These are phyloP conservation scores for Suillus hirtellus DNA, from an alignment of 768 basidiomycete species.

Conservation along the genomic window DNA sequence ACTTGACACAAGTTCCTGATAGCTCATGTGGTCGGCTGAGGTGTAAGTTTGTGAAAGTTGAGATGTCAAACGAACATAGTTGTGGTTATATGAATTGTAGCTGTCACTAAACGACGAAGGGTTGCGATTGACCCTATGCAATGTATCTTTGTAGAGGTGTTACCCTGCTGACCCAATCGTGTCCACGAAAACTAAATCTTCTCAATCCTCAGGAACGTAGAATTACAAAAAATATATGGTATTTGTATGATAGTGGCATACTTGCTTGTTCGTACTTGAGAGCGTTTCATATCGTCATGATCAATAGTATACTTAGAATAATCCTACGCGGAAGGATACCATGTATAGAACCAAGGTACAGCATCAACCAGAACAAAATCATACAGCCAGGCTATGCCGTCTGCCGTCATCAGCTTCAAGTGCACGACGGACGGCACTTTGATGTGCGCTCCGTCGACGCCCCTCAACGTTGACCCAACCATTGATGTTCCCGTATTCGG, in stretches of 20 bases:
- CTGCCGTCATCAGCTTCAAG: conserved; percentile 53
- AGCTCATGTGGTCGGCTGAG: conserved; percentile 6
- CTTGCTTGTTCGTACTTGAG: conserved; percentile 10
- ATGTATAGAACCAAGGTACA: conserved; percentile 21
- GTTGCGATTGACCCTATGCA: conserved; percentile 4
- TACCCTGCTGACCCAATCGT: not conserved
- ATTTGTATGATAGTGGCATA: conserved; percentile 25
- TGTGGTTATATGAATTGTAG: conserved; percentile 3
- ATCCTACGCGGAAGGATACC: conserved; percentile 28
- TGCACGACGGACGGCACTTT: conserved; percentile 31
- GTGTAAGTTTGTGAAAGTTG: conserved; percentile 6
- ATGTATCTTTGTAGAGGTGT: conserved; percentile 2
- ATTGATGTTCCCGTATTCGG: conserved; percentile 47
- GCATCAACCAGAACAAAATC: conserved; percentile 19
- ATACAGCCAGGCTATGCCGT: conserved; percentile 69
- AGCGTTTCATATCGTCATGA: conserved; percentile 20
- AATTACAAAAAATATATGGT: conserved; percentile 30
- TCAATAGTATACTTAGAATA: conserved; percentile 36
- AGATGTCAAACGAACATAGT: conserved; percentile 1
- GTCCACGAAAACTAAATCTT: not conserved
- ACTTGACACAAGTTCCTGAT: conserved; percentile 4
- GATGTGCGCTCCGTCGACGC: conserved; percentile 45
- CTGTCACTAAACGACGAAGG: conserved; percentile 4
- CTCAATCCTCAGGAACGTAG: conserved; percentile 14
- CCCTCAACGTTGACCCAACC: conserved; percentile 60